Evolutionary conservation across 805 yeast genomes (phyloP), one percentile per base, ranked within the genome.

Genomic region (Clavispora vitiphila): DNA sequence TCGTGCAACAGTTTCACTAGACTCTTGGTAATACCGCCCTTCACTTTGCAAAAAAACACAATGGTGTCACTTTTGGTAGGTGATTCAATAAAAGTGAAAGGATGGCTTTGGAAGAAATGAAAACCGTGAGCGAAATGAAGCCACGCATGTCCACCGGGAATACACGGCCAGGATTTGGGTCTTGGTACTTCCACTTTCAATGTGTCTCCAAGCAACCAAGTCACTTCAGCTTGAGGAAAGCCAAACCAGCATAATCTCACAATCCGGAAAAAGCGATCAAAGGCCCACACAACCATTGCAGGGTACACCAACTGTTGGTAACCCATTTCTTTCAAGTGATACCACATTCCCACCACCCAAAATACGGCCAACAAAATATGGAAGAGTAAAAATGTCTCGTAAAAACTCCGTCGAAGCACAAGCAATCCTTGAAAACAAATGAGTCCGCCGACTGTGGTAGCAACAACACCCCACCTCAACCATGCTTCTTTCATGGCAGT

Each of bases 81-180:
- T 8, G 49, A 46, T 26, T 43, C 62, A 23, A 61, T 56, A 40
- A 62, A 63, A 0, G 72, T 64, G 44, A 68, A 69, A 8, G 72
- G 72, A 49, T 69, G 74, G 6, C 71, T 64, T 54, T 68, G 73
- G 69, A 69, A 68, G 50, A 68, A 69, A 49, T 58, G 64, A 18
- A 54, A 35, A 11, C 64, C 60, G 35, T 56, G 53, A 21, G 62
- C 43, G 42, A 69, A 67, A 41, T 65, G 65, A 37, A 68, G 51
- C 49, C 67, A 68, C 3, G 65, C 72, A 50, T 68, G 69, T 0
- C 71, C 68, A 12, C 72, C 72, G 4, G 72, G 71, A 24, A 58
- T 47, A 0, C 67, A 47, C 9, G 55, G 54, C 74, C 73, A 68
- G 48, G 56, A 49, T 8, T 41, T 43, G 16, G 74, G 72, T 25